These are phyloP conservation scores for Dillenia suffruticosa DNA, from an alignment of 164 flowering plant genomes.

Conservation along the genomic window DNA sequence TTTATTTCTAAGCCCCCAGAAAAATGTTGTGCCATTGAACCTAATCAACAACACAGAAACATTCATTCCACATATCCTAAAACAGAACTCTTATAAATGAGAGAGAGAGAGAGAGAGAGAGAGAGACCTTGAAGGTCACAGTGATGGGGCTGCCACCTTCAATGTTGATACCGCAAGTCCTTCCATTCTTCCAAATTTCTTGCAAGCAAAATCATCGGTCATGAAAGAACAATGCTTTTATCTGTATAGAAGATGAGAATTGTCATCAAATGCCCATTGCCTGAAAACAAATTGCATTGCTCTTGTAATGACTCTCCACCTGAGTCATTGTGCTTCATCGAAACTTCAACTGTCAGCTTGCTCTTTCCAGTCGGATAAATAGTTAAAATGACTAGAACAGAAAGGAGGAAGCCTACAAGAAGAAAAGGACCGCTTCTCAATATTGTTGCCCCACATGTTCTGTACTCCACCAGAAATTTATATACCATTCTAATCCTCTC, in stretches of 20 bases:
- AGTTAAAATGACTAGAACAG: too few relatives aligned
- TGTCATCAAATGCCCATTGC: conserved; percentile 84
- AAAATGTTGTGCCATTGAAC: conserved; percentile 78
- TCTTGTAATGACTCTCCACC: too few relatives aligned
- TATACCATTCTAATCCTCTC: too few relatives aligned
- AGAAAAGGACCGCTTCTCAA: too few relatives aligned
- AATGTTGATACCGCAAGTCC: conserved; percentile 62
- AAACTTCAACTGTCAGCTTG: too few relatives aligned
- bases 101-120: conserved; percentile 9
- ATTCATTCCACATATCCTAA: conserved; percentile 17
- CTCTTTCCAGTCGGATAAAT: too few relatives aligned
- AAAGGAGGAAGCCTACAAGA: too few relatives aligned
- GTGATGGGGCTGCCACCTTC: conserved; percentile 92
- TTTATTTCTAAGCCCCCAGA: conserved; percentile 71
- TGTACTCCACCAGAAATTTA: too few relatives aligned
- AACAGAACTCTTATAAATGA: conserved; percentile 1
- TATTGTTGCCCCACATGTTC: too few relatives aligned
- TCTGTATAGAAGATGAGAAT: conserved; percentile 64
- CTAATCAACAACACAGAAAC: conserved; percentile 36
- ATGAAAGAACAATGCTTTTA: conserved; percentile 68
- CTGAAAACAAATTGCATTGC: conserved; percentile 13
- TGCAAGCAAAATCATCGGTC: conserved; percentile 84
- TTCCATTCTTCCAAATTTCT: conserved; percentile 62
- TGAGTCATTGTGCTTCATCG: too few relatives aligned
- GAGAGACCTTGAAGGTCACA: conserved; percentile 72